Percentiles rank a stretch among this genome's conserved stretches.
Conservation (phyloP, 2,329 filamentous ascomycete genomes). For the Ophiocordyceps robertsii region DNA sequence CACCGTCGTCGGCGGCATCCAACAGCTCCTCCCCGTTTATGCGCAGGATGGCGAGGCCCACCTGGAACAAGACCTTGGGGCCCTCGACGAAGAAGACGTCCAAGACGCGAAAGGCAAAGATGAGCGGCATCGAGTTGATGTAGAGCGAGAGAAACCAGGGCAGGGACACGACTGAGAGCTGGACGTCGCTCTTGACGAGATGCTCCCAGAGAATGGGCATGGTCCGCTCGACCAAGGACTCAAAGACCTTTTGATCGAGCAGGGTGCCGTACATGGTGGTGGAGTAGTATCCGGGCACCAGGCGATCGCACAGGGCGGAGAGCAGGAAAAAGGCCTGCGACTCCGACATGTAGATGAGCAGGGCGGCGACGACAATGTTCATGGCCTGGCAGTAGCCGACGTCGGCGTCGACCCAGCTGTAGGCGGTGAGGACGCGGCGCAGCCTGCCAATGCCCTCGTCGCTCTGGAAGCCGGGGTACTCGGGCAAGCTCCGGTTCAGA, state of each 20-base stretch:
- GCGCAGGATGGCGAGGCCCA: slow-evolving; percentile 87
- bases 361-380: slow-evolving; percentile 97
- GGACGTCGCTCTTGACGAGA: slow-evolving; percentile 90
- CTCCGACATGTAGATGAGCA: slow-evolving; percentile 98
- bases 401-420: slow-evolving; percentile 92
- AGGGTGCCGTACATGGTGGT: slow-evolving; percentile 98
- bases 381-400: slow-evolving; percentile 98
- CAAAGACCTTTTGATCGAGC: slow-evolving; percentile 92
- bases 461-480: slow-evolving; percentile 95
- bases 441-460: slow-evolving; percentile 87
- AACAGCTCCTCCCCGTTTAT: slow-evolving; percentile 95
- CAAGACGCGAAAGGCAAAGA: slow-evolving; percentile 91
- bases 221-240: slow-evolving; percentile 94
- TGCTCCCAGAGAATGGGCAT: slow-evolving; percentile 99
- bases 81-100: slow-evolving; percentile 98
- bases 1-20: slow-evolving; percentile 85
- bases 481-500: slow-evolving; percentile 85
- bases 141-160: slow-evolving; percentile 98
- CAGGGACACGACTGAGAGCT: slow-evolving; percentile 90
- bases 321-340: slow-evolving; percentile 89
- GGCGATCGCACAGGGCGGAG: slow-evolving; percentile 78
- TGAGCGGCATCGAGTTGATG: slow-evolving; percentile 98
- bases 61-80: slow-evolving; percentile 92
- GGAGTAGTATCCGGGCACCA: slow-evolving; percentile 94
- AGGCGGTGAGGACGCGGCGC: slow-evolving; percentile 83